phyloP scores from a whole-genome alignment of 192 early-diverging fungal species.

The Podila horticola region DNA sequence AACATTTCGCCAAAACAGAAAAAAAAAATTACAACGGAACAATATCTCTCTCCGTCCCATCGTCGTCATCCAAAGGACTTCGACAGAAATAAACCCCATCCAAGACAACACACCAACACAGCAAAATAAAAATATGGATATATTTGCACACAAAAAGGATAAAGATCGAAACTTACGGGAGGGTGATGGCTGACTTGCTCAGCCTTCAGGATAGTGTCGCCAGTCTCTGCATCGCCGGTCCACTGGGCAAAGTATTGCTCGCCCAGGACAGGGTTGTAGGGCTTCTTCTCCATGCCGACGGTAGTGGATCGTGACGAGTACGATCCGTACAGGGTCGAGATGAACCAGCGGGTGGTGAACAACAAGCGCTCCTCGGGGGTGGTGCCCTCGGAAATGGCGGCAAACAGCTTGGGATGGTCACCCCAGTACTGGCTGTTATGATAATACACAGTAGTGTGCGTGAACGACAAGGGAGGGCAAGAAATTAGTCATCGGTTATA shows the following conservation, averaged over 20 bases:
- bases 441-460: neutral
- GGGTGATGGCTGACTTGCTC: slow-evolving; percentile 67
- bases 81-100: neutral
- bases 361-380: slow-evolving; percentile 73
- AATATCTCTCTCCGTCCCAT: neutral
- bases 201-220: slow-evolving; percentile 48
- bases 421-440: slow-evolving; percentile 65
- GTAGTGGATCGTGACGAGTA: slow-evolving; percentile 77
- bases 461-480: neutral
- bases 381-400: slow-evolving; percentile 68
- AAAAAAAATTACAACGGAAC: neutral
- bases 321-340: slow-evolving; percentile 82
- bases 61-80: neutral
- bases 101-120: neutral
- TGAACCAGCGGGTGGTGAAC: slow-evolving; percentile 78
- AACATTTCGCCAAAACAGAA: neutral
- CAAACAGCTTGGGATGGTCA: slow-evolving; percentile 69
- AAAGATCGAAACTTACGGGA: slow-evolving; percentile 69
- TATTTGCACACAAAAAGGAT: slow-evolving; percentile 25
- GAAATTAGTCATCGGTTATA: slow-evolving; percentile 8
- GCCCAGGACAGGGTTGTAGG: slow-evolving; percentile 69
- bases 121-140: neutral
- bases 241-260: slow-evolving; percentile 62
- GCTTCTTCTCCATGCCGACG: slow-evolving; percentile 83
- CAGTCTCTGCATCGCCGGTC: slow-evolving; percentile 51